Conservation (phyloP, 768 basidiomycete species). For the Mycena capillaripes region DNA sequence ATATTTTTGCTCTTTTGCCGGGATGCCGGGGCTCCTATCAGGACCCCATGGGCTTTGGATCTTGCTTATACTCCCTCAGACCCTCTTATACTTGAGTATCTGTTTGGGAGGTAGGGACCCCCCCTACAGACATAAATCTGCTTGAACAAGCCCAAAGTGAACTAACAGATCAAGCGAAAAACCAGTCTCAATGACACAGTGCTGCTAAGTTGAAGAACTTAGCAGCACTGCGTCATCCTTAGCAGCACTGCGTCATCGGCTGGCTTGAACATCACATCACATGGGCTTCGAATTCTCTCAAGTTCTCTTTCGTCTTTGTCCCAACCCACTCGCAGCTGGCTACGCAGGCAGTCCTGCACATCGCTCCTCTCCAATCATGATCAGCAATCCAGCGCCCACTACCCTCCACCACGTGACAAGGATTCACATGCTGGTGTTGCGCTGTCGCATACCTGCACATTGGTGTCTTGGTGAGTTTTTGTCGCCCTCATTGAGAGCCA, state of each 20-base stretch:
- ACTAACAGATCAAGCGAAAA: background rate
- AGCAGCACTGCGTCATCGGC: no score
- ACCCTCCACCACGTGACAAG: background rate
- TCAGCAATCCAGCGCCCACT: background rate
- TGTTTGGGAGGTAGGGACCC: background rate
- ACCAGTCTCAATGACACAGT: no score
- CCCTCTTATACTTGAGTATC: background rate
- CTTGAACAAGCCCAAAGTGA: background rate
- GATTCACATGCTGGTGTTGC: background rate
- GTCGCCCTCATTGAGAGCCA: background rate
- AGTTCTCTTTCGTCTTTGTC: no score
- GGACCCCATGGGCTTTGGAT: slow-evolving; percentile 4
- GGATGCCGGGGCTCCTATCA: background rate
- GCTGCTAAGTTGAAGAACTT: no score
- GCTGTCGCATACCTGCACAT: background rate
- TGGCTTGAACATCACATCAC: background rate
- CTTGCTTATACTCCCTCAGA: background rate
- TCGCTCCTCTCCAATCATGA: background rate
- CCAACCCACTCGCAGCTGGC: no score
- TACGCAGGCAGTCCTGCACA: background rate
- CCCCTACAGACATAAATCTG: background rate
- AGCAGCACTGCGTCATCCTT: no score
- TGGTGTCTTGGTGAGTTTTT: background rate
- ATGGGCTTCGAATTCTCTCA: background rate
- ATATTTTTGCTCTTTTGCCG: background rate